Evolutionary conservation across 2,329 filamentous ascomycete genomes (phyloP).

Genomic region (Apiospora arundinis): DNA sequence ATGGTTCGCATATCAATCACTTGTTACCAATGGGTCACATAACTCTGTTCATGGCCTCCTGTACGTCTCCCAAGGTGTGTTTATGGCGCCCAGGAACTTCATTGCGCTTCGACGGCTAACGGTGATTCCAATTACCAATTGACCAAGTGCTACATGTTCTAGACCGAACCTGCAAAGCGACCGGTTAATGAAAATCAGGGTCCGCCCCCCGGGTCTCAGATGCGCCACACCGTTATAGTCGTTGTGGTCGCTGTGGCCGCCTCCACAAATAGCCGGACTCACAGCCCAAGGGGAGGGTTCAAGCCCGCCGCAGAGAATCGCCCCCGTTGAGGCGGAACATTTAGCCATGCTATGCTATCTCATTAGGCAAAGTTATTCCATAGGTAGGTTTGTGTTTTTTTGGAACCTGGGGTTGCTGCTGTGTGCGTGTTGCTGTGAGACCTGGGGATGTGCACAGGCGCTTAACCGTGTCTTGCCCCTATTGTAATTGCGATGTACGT

Average conservation of each 20-base stretch:
- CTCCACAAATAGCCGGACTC: background rate
- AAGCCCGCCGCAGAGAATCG: background rate
- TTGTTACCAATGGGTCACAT: background rate
- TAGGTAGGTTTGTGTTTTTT: background rate
- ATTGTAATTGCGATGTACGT: background rate
- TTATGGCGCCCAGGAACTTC: background rate
- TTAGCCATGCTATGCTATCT: background rate
- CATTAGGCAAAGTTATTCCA: too few relatives aligned
- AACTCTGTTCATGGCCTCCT: background rate
- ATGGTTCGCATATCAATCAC: too few relatives aligned
- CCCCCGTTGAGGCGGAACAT: background rate
- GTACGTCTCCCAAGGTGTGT: too few relatives aligned
- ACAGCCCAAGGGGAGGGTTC: background rate
- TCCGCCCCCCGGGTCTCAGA: conserved; percentile 12
- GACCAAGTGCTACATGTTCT: background rate
- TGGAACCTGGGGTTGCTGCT: background rate
- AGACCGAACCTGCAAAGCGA: background rate
- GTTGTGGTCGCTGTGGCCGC: background rate
- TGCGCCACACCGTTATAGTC: background rate
- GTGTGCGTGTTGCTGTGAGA: background rate
- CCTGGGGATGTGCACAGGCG: background rate
- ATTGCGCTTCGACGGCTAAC: background rate
- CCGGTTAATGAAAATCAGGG: background rate
- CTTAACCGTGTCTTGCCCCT: background rate
- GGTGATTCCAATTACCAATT: too few relatives aligned